Evolutionary conservation across 2,329 filamentous ascomycete species (phyloP), one percentile per base, ranked within the genome.

Genomic region (Aspergillus niger): DNA sequence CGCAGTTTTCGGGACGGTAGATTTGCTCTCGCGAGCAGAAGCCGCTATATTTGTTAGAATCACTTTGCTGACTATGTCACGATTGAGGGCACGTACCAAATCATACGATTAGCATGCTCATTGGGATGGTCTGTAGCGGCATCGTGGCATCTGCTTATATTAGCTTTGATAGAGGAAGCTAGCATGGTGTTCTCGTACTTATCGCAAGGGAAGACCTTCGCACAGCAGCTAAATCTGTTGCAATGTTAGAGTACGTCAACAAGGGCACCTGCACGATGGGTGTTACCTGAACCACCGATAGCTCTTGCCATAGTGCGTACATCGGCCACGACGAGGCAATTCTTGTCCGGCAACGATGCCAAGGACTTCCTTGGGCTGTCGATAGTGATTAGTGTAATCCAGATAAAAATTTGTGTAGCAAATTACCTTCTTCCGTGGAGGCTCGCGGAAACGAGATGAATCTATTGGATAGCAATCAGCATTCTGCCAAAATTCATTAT

Each of bases 91-190:
- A 17, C 78, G 60, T 75, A 82, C 80, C 90, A 94, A 38, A 94
- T 86, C 90, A 95, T 95, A 52, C 91, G 82, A 69, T 89, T 91
- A 7, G 91, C 91, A 82, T 91, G 91, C 77, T 95, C 91, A 65
- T 91, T 88, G 7, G 84, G 79, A 77, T 96, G 91, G 54, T 89
- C 87, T 67, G 87, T 86, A 8, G 78, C 83, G 15, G 79, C 83
- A 72, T 95, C 91, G 70, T 96, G 91, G 76, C 91, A 96, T 77
- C 84, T 85, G 70, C 3, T 22, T 24, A 20, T 17, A 49, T 65
- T 49, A 67, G 59, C 43, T 56, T 36, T 15, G 15, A 20, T 10
- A 41, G 56, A 26, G 10, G 20, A 44, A 2, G 22, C 2, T 2
- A 0, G 20, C 20, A 44, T 24, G 2, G 24, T 44, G 8, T 22